Evolutionary conservation across 1,284 basidiomycete genomes (phyloP), one percentile per base, ranked within the genome.

Genomic region (Ganoderma sp.): DNA sequence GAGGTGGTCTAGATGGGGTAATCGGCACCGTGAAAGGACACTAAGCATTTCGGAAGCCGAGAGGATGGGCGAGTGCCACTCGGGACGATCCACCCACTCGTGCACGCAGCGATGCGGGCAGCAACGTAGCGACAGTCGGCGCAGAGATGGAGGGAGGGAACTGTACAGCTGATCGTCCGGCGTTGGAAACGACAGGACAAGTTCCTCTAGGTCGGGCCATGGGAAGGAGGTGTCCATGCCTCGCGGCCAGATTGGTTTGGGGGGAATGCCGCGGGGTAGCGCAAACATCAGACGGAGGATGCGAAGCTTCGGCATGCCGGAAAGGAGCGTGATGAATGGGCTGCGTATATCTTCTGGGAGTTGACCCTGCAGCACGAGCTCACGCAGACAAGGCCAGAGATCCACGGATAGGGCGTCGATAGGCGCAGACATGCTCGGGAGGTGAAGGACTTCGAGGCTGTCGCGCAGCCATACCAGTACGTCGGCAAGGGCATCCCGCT

Each of bases 161-260:
- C 56, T 5, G 19, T 58, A 64, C n/a, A 64, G n/a, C 54, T 43
- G 41, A 25, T 64, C 56, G 0, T 59, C 42, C 3, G 42, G 39
- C 8, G 7, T 15, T 7, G 54, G 54, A 10, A 43, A 42, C 10
- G 63, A 64, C 2, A 58, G 2, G 41, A 42, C 8, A 32, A 64
- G 39, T 6, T 37, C 17, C 32, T 58, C 52, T 0, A 64, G 56
- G 10, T 64, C 63, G 8, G 63, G 63, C 63, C 63, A 64, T 2
- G 63, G 63, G 17, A 43, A 64, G n/a, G 45, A 34, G 17, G 7
- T 15, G 17, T 22, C 9, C 41, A 58, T 3, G 28, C 42, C 25
- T 28, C 19, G 22, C 19, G 63, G 56, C 63, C 63, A 64, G 9
- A 64, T 2, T 1, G 56, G 41, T 3, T 41, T 56, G 4, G 17